Evolutionary conservation across 805 yeast genomes (phyloP).

Genomic region (Pichia phayaonensis): DNA sequence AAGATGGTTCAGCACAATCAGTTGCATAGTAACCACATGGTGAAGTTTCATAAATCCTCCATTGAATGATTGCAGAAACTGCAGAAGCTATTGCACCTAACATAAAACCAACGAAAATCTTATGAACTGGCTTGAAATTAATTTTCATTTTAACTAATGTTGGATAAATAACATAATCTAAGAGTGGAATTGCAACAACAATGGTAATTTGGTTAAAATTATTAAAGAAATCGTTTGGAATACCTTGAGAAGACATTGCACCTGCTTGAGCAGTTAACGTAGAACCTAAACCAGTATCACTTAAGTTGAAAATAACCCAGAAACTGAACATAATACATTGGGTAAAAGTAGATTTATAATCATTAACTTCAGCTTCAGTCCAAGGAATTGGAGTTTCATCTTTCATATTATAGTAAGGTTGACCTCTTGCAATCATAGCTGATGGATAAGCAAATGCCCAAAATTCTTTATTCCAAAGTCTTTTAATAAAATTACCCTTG

Average conservation of each 20-base stretch:
- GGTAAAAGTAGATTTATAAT: constrained; percentile 33
- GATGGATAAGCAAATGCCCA: background rate
- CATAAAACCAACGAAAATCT: constrained; percentile 41
- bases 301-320: constrained; percentile 31
- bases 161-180: constrained; percentile 44
- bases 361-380: constrained; percentile 41
- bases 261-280: constrained; percentile 46
- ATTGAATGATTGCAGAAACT: constrained; percentile 45
- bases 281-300: constrained; percentile 44
- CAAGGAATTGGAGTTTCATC: constrained; percentile 27
- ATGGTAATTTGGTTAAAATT: constrained; percentile 50
- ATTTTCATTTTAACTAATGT: constrained; percentile 34
- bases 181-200: constrained; percentile 42
- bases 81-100: constrained; percentile 40
- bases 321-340: constrained; percentile 40
- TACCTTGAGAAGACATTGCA: constrained; percentile 43
- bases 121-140: constrained; percentile 36
- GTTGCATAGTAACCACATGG: constrained; percentile 46
- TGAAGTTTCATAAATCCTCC: constrained; percentile 37
- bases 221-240: constrained; percentile 48
- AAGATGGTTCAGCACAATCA: constrained; percentile 26
- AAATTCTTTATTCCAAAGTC: no score
- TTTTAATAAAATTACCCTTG: no score
- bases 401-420: constrained; percentile 16
- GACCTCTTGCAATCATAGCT: background rate